Base-by-base conservation (phyloP, 1,139 yeast genomes). In the Candida sp. region DNA sequence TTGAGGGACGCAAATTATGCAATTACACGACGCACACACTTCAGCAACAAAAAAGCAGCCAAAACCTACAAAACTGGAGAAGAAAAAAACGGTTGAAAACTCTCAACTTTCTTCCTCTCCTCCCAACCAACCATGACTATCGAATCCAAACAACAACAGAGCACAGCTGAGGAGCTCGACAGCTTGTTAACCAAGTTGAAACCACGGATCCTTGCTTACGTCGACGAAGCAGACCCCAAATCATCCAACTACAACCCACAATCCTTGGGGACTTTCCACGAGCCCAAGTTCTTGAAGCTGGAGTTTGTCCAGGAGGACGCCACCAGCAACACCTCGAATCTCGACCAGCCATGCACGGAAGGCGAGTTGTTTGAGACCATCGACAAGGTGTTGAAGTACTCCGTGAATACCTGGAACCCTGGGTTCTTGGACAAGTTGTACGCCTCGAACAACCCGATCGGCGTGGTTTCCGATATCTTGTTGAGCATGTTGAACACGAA, bases 381-480 rank as follows among this genome's bases (percentile, higher is more conserved):
- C 48, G 88, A 88, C 57, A 69, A 75, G 44, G 83, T 90, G 2
- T 70, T 90, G 54, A 69, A 81, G 46, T 81, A 86, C 61, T 87
- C 96, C 0, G 92, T 89, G 39, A 89, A 86, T 52, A 90, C 96
- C 0, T 90, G 96, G 96, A 88, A 87, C 62, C 88, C 90, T 0
- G 96, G 96, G 1, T 90, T 90, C 61, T 69, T 90, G 71, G 97
- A 90, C 66, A 90, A 90, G 67, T 73, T 90, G 53, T 90, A 90
- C 61, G 96, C 96, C 0, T 83, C 91, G 30, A 89, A 90, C 40
- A 90, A 90, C 65, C 94, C 96, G 1, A 86, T 89, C 46, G 97
- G 97, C 3, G 84, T 90, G 6, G 78, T 90, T 5, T 78, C 91
- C 1, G 97, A 90, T 65, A 58, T 90, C 49, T 68, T 90, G 6